Evolutionary conservation across 2,329 filamentous ascomycete genomes (phyloP).

Genomic region (Leptosphaerulina australis): DNA sequence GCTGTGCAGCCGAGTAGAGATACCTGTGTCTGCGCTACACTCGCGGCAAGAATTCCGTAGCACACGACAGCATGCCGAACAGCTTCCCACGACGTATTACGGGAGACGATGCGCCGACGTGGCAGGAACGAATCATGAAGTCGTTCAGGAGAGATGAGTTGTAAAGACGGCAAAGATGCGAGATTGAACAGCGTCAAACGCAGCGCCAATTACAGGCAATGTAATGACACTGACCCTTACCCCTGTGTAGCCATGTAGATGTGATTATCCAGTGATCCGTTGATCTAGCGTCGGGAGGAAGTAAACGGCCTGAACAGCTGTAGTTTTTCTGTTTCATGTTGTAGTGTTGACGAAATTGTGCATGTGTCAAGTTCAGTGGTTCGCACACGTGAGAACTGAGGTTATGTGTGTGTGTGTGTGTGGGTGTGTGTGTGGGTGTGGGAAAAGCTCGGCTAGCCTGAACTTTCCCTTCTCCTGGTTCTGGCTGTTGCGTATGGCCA

Average conservation of each 20-base stretch:
- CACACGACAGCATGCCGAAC: constrained; percentile 11
- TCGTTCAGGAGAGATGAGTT: not conserved
- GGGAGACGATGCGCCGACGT: constrained; percentile 10
- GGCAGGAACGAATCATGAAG: not conserved
- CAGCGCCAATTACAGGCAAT: constrained; percentile 3
- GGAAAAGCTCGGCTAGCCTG: constrained; percentile 5
- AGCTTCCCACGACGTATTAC: not conserved
- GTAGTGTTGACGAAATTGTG: constrained; percentile 10
- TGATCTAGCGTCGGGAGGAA: constrained; percentile 15
- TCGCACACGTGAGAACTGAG: constrained; percentile 3
- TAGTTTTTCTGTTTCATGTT: constrained; percentile 19
- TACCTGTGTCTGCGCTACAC: constrained; percentile 2
- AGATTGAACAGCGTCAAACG: not conserved
- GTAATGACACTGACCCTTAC: constrained; percentile 11
- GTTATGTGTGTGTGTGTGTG: not conserved
- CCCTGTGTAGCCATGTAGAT: constrained; percentile 14
- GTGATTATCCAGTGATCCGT: constrained; percentile 9
- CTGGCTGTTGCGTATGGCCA: not conserved
- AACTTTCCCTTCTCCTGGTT: not conserved
- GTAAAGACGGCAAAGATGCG: not conserved
- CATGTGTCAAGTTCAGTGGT: constrained; percentile 9
- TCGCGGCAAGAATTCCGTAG: not conserved
- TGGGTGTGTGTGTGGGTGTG: not conserved
- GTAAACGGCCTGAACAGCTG: constrained; percentile 7
- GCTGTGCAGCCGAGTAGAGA: constrained; percentile 3